Conservation (phyloP, 441 rosid species). For the Hypseocharis bilobata region DNA sequence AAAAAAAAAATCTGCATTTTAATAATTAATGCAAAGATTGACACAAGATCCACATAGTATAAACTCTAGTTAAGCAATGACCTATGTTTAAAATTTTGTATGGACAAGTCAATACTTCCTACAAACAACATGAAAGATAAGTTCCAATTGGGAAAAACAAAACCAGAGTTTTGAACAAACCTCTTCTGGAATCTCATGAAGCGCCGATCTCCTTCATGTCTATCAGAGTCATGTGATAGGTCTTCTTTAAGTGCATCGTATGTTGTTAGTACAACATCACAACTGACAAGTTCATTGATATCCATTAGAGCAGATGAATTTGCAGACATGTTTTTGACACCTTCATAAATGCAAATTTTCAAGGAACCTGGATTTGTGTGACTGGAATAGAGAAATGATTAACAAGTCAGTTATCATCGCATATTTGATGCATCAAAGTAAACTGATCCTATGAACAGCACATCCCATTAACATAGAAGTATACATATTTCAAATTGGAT, state of each 20-base stretch:
- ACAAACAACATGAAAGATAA: conserved; percentile 6
- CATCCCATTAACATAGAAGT: not conserved
- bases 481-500: not conserved
- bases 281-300: conserved; percentile 54
- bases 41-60: not conserved
- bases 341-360: conserved; percentile 65
- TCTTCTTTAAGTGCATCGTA: conserved; percentile 95
- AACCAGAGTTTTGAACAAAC: conserved; percentile 38
- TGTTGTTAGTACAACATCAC: conserved; percentile 79
- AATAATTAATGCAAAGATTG: not conserved
- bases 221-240: conserved; percentile 79
- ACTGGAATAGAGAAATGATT: conserved; percentile 35
- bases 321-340: conserved; percentile 60
- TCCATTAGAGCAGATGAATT: conserved; percentile 38
- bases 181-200: conserved; percentile 86
- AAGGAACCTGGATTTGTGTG: conserved; percentile 79
- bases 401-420: conserved; percentile 20
- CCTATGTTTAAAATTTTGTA: not conserved
- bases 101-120: not conserved
- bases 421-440: conserved; percentile 17
- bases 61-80: not conserved
- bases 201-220: conserved; percentile 87
- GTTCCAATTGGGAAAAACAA: conserved; percentile 15
- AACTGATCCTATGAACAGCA: conserved; percentile 10
- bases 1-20: not conserved